A percentile compares a stretch with the other conserved stretches of the same genome.
phyloP scores from a whole-genome alignment of 2,329 filamentous ascomycete genomes.

The Leptoxyphium fumago region DNA sequence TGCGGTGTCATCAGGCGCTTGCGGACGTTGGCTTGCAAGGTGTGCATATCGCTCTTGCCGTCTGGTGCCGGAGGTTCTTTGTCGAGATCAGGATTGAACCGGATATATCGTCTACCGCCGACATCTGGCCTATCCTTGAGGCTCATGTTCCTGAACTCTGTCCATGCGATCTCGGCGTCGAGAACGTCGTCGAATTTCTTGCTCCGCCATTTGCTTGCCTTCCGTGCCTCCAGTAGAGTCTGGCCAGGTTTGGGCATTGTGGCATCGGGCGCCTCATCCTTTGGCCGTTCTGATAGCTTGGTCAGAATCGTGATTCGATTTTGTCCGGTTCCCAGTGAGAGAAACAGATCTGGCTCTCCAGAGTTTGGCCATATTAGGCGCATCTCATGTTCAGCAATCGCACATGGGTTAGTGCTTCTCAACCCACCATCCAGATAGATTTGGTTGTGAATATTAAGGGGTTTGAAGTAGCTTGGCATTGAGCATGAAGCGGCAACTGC shows the following conservation, averaged over 20 bases:
- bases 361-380: conserved; percentile 21
- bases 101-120: conserved; percentile 17
- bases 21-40: conserved; percentile 19
- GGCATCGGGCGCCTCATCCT: conserved; percentile 2
- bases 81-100: conserved; percentile 21
- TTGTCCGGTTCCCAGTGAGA: conserved; percentile 21
- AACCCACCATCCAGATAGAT: conserved; percentile 38
- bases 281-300: conserved; percentile 14
- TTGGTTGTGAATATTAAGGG: conserved; percentile 32
- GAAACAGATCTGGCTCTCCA: conserved; percentile 20
- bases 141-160: conserved; percentile 18
- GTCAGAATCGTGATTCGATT: conserved; percentile 16
- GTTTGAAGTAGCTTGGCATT: conserved; percentile 36
- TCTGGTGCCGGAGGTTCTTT: conserved; percentile 17
- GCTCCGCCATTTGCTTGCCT: conserved; percentile 7
- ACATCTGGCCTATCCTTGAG: conserved; percentile 11
- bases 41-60: conserved; percentile 20
- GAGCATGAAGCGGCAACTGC: conserved; percentile 37
- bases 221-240: background rate
- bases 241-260: conserved; percentile 1
- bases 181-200: conserved; percentile 20
- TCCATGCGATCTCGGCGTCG: conserved; percentile 23
- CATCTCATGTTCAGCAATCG: conserved; percentile 34
- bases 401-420: conserved; percentile 36
- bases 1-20: conserved; percentile 15